Evolutionary conservation across 1,139 yeast species (phyloP), one percentile per base, ranked within the genome.

Genomic region (Pichia sp.): DNA sequence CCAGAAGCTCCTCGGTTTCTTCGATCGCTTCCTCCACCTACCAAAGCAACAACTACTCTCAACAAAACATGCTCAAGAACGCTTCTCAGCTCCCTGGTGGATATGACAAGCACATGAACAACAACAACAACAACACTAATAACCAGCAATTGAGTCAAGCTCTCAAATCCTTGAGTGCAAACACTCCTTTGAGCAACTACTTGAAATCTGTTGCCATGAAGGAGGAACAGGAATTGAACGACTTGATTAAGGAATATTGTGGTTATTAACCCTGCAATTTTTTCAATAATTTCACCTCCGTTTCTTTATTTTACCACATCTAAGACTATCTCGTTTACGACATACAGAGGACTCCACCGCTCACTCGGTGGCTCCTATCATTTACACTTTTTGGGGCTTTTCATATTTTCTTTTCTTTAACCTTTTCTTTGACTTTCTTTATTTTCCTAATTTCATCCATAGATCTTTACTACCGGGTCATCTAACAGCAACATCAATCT

Each of bases 181-280:
- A 49, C 28, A 55, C 58, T 9, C 57, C 58, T 22, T 48, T 57
- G 37, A 55, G 55, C 43, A 58, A 59, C 39, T 58, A 63, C 48
- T 56, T 66, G 40, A 66, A 66, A 50, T 58, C 63, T 6, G 67
- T 61, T 28, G 68, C 68, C 16, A 55, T 58, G 47, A 61, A 58
- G 31, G 70, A 66, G 53, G 68, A 66, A 48, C 63, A 61, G 53
- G 66, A 66, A 54, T 58, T 66, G 41, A 63, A 60, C 49, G 59
- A 60, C 30, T 52, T 66, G 37, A 62, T 66, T 56, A 66, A 64
- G 60, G 64, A 64, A 52, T 66, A 66, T 56, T 63, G 67, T 47
- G 58, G 63, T 50, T 49, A 52, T 42, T 56, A 41, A 49, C 18
- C 26, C 13, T 18, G 10, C 25, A n/a, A n/a, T 21, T 23, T 18